Evolutionary conservation across 371 early-diverging fungal genomes (phyloP).

Genomic region (Mucor velutinosus): DNA sequence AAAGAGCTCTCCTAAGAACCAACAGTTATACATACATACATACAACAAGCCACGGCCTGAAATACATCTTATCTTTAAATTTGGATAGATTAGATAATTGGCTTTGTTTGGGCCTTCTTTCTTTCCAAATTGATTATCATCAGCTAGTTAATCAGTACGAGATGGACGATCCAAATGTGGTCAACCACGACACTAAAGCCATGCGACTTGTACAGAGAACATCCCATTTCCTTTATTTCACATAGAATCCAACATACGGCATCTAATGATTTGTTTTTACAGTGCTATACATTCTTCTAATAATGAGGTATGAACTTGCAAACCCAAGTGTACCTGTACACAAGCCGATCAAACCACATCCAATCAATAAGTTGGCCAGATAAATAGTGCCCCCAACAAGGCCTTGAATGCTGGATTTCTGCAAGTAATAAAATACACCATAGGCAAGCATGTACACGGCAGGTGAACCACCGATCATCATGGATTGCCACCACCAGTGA

Average conservation of each 20-base stretch:
- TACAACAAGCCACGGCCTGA: neutral
- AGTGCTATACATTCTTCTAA: constrained; percentile 45
- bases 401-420: constrained; percentile 25
- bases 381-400: constrained; percentile 35
- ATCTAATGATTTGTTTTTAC: constrained; percentile 32
- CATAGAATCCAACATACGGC: no score
- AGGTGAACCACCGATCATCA: constrained; percentile 36
- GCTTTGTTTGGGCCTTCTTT: no score
- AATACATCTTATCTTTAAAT: neutral
- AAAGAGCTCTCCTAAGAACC: neutral
- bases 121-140: no score
- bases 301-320: constrained; percentile 33
- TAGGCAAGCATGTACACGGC: constrained; percentile 40
- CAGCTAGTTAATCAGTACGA: no score
- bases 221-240: no score
- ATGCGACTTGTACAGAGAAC: no score
- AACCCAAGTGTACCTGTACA: constrained; percentile 49
- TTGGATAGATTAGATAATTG: no score
- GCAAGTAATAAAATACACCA: constrained; percentile 35
- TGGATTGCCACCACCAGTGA: constrained; percentile 57
- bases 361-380: constrained; percentile 30
- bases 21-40: neutral
- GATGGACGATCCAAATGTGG: no score
- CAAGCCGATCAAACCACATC: constrained; percentile 35
- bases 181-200: no score